A percentile compares a stretch with the other conserved stretches of the same genome.
phyloP scores from a whole-genome alignment of 176 grass and related monocot genomes.

The Saccharum spontaneum region DNA sequence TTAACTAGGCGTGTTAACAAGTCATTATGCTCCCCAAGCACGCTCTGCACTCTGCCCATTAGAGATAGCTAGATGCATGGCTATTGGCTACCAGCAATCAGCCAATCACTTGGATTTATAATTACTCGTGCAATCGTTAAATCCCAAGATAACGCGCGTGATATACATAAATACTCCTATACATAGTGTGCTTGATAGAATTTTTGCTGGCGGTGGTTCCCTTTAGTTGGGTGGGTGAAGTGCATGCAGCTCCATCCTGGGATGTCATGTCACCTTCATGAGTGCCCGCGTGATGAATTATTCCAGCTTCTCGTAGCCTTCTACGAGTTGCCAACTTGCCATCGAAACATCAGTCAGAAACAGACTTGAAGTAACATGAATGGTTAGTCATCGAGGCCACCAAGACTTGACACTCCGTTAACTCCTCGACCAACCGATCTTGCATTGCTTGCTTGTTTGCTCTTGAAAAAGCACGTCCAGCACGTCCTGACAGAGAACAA shows the following conservation, averaged over 20 bases:
- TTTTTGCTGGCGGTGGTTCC: background rate
- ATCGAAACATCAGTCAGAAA: background rate
- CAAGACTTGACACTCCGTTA: background rate
- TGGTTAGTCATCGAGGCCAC: background rate
- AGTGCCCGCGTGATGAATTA: background rate
- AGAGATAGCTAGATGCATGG: background rate
- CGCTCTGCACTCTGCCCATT: background rate
- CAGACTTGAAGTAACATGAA: background rate
- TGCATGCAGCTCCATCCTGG: slow-evolving; percentile 10
- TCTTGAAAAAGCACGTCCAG: slow-evolving; percentile 11
- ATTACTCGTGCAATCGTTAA: slow-evolving; percentile 32
- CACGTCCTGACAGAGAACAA: slow-evolving; percentile 12
- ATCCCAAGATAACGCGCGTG: background rate
- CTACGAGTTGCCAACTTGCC: background rate
- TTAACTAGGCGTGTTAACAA: background rate
- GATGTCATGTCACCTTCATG: slow-evolving; percentile 18
- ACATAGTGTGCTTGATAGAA: background rate
- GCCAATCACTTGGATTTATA: slow-evolving; percentile 16
- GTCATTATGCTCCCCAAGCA: background rate
- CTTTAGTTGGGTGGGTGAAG: slow-evolving; percentile 19
- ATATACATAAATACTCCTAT: no score
- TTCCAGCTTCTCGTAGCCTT: background rate
- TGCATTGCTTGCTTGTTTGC: background rate
- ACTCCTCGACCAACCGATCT: background rate
- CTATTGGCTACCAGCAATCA: background rate